Evolutionary conservation across 805 yeast species (phyloP).

Genomic region (Candida andamanensis): DNA sequence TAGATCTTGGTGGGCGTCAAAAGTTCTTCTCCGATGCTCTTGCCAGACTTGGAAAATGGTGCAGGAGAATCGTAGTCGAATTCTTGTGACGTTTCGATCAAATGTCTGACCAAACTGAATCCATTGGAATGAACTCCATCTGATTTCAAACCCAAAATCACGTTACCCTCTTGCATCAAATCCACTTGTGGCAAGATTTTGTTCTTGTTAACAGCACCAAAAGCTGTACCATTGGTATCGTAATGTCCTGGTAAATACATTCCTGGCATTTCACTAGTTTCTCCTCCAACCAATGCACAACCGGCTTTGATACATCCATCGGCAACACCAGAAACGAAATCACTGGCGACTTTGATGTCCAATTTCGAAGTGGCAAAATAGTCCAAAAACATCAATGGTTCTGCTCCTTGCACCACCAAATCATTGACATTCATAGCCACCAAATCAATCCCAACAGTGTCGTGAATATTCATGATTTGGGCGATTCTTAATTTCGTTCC

Average conservation of each 20-base stretch:
- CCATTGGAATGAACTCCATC: slow-evolving; percentile 98
- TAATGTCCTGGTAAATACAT: slow-evolving; percentile 94
- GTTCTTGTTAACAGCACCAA: slow-evolving; percentile 85
- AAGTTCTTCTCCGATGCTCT: slow-evolving; percentile 79
- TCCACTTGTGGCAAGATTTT: slow-evolving; percentile 68
- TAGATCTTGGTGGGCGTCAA: slow-evolving; percentile 90
- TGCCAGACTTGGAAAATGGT: slow-evolving; percentile 69
- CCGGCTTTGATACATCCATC: slow-evolving; percentile 93
- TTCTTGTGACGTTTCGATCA: slow-evolving; percentile 74
- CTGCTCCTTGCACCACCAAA: slow-evolving; percentile 97
- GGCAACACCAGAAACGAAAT: slow-evolving; percentile 92
- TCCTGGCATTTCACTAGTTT: slow-evolving; percentile 99
- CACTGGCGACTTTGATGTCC: slow-evolving; percentile 77
- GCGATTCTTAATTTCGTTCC: slow-evolving; percentile 97
- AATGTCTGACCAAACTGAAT: slow-evolving; percentile 87
- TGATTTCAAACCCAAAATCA: slow-evolving; percentile 80
- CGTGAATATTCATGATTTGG: slow-evolving; percentile 80
- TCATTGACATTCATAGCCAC: slow-evolving; percentile 99
- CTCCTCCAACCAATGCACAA: slow-evolving; percentile 98
- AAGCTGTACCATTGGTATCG: slow-evolving; percentile 97
- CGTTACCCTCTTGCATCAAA: slow-evolving; percentile 72
- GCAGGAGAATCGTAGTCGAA: slow-evolving; percentile 67
- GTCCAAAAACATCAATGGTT: slow-evolving; percentile 90
- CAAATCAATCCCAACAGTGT: slow-evolving; percentile 97
- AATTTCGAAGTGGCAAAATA: slow-evolving; percentile 94